Evolutionary conservation across 2,329 filamentous ascomycete genomes (phyloP), one percentile per base, ranked within the genome.

Genomic region (Fusarium siculi): DNA sequence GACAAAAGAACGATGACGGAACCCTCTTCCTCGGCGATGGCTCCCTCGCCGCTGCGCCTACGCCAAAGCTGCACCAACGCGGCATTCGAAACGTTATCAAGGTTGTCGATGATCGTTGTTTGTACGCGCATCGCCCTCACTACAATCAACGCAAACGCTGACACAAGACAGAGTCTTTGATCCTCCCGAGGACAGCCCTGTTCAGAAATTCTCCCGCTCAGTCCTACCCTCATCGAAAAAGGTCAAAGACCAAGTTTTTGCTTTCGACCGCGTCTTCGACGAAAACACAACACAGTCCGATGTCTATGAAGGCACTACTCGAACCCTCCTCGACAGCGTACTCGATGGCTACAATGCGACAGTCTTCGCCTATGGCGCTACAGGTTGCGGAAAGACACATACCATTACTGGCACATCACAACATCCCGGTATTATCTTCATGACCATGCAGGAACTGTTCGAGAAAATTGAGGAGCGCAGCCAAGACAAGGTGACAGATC

Each of bases 361-460:
- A 0, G 96, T 99, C 9, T 99, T 99, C 81, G 96, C 96, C 55
- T 99, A 99, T 82, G 96, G 96, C 76, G 96, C 96, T 43, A 99
- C 96, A 2, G 96, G 96, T 43, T 99, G 96, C 82, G 96, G 96
- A 82, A 99, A 99, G 85, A 99, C 96, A 30, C 96, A 99, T 82
- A 99, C 96, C 15, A 99, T 99, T 79, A 94, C 92, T 7, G 96
- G 96, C 74, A 98, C 96, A 1, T 85, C 94, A 4, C 93, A 97
- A 80, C 93, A 97, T 79, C 96, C 96, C 0, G 96, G 96, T 64
- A 98, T 99, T 78, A 99, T 99, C 81, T 99, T 98, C 84, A 85
- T 99, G 77, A 98, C 96, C 2, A 99, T 99, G 95, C 96, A 98
- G 82, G 96, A 99, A 83, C 87, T 99, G 30, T 99, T 99, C 79